These are phyloP conservation scores for Mycena filopes DNA, from an alignment of 768 basidiomycete species.

Conservation along the genomic window DNA sequence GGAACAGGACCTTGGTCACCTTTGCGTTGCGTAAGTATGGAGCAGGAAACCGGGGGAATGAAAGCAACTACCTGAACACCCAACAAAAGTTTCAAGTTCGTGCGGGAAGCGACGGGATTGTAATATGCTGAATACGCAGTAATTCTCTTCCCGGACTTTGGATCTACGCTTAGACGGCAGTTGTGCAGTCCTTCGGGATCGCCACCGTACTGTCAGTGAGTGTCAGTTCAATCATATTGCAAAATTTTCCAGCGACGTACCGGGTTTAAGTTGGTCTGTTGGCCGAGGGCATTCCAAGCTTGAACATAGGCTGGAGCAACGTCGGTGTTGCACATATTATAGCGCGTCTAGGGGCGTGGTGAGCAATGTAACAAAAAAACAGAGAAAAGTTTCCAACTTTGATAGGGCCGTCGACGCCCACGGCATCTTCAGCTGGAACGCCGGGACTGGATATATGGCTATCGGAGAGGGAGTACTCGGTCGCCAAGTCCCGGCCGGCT, in stretches of 20 bases:
- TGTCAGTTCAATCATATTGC: neutral
- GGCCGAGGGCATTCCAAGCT: conserved; percentile 17
- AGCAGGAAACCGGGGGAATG: too few relatives aligned
- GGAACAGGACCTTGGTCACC: conserved; percentile 23
- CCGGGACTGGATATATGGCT: neutral
- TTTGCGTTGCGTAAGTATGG: too few relatives aligned
- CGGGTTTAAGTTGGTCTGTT: conserved; percentile 14
- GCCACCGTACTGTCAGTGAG: conserved; percentile 12
- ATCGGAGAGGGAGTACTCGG: conserved; percentile 1
- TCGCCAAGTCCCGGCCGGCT: neutral
- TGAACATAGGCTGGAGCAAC: conserved; percentile 2
- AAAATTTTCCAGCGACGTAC: neutral
- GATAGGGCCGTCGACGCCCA: conserved; percentile 11
- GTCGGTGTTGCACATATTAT: neutral
- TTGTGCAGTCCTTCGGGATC: conserved; percentile 12
- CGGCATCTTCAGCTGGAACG: neutral
- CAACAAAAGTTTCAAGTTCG: conserved; percentile 12
- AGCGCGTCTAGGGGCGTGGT: neutral
- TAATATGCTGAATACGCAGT: conserved; percentile 16
- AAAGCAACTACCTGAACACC: conserved; percentile 14
- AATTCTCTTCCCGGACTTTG: conserved; percentile 10
- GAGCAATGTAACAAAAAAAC: too few relatives aligned
- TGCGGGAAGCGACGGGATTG: neutral
- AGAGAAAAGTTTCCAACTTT: neutral
- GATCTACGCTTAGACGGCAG: neutral